Conservation (phyloP, 1,284 basidiomycete genomes). For the Abortiporus biennis region DNA sequence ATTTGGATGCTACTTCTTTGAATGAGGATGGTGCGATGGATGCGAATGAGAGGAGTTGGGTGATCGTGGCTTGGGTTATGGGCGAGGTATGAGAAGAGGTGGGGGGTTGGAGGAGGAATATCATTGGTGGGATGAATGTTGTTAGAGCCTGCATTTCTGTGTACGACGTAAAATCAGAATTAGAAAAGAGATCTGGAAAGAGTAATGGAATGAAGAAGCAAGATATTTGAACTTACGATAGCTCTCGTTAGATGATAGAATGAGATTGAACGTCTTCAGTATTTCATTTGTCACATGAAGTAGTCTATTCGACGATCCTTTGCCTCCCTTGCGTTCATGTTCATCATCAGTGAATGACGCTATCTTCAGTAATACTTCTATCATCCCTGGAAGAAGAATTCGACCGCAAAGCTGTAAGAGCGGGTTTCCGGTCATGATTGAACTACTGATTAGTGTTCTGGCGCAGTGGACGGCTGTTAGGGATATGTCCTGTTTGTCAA, state of each 20-base stretch:
- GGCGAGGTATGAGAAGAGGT: constrained; percentile 37
- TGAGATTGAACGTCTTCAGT: constrained; percentile 72
- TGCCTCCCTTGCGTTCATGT: constrained; percentile 57
- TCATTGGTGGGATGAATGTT: constrained; percentile 76
- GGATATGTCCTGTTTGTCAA: constrained; percentile 46
- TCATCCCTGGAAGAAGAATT: constrained; percentile 73
- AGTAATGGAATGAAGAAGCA: constrained; percentile 53
- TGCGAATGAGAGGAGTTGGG: constrained; percentile 75
- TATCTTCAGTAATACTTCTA: constrained; percentile 71
- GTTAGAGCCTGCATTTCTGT: constrained; percentile 67
- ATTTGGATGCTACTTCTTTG: constrained; percentile 77
- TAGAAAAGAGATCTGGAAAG: constrained; percentile 11
- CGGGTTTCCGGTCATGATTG: constrained; percentile 50
- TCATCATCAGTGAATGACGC: too few species aligned
- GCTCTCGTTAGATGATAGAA: too few species aligned
- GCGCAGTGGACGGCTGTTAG: constrained; percentile 88
- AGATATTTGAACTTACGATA: too few species aligned
- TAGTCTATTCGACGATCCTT: constrained; percentile 43
- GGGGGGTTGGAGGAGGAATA: constrained; percentile 63
- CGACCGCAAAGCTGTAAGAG: constrained; percentile 76
- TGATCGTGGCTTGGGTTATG: constrained; percentile 60
- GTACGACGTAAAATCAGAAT: constrained; percentile 5
- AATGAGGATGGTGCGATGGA: constrained; percentile 72
- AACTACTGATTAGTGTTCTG: constrained; percentile 69
- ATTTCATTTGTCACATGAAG: constrained; percentile 69